Evolutionary conservation across 257 asterid genomes (phyloP).

Genomic region (Craterostigma plantagineum): DNA sequence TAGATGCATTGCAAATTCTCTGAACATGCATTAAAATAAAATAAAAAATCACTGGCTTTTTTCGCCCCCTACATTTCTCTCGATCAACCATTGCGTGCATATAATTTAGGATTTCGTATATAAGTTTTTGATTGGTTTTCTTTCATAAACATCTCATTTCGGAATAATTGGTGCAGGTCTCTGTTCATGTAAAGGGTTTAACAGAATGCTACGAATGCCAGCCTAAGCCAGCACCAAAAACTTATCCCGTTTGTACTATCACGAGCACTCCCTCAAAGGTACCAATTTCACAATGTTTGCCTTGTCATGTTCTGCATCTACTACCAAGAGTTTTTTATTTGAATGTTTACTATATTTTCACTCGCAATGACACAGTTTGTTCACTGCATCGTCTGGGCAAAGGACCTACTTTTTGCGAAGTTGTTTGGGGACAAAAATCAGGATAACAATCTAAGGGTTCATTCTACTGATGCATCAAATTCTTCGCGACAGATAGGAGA

Average conservation of each 20-base stretch:
- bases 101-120: too few species aligned
- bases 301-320: constrained; percentile 1
- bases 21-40: neutral
- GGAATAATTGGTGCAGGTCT: constrained; percentile 40
- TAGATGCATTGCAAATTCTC: too few species aligned
- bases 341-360: too few species aligned
- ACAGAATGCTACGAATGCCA: constrained; percentile 98
- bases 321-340: too few species aligned
- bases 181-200: constrained; percentile 83
- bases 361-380: constrained; percentile 89
- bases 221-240: constrained; percentile 95
- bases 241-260: constrained; percentile 95
- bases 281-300: neutral
- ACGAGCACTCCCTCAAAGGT: constrained; percentile 99
- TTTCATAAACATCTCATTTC: constrained; percentile 7
- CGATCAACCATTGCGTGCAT: too few species aligned
- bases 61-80: too few species aligned
- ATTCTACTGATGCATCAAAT: constrained; percentile 56
- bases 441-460: constrained; percentile 82
- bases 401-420: constrained; percentile 92
- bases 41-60: too few species aligned
- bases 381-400: constrained; percentile 98
- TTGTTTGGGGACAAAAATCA: constrained; percentile 83
- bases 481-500: constrained; percentile 52
- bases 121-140: neutral